Conservation (phyloP, 257 asterid species). For the Solanum lignicaule region DNA sequence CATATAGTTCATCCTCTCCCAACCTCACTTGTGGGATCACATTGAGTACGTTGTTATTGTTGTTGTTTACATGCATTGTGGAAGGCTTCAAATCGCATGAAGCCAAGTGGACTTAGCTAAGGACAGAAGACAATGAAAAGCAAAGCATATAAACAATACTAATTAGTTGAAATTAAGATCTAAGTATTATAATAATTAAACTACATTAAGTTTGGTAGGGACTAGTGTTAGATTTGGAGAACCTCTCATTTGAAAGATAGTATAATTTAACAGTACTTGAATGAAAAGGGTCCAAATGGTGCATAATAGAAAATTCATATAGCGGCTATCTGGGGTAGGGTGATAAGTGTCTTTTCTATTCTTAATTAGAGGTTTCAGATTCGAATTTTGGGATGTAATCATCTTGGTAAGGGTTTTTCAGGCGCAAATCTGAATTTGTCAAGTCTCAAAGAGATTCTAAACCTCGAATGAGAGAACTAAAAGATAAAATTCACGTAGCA, state of each 20-base stretch:
- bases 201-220: background rate
- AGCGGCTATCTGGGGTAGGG: background rate
- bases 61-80: background rate
- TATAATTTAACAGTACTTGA: background rate
- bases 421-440: background rate
- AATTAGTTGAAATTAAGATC: background rate
- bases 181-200: background rate
- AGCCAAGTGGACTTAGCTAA: background rate
- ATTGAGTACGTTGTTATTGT: background rate
- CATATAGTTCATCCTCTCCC: background rate
- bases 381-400: background rate
- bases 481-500: background rate
- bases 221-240: background rate
- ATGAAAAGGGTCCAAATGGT: background rate
- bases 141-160: background rate
- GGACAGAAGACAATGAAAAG: background rate
- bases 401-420: background rate
- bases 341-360: fast-evolving
- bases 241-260: background rate
- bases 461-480: fast-evolving
- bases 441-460: background rate
- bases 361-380: fast-evolving
- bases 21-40: background rate
- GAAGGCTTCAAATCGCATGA: background rate
- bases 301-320: background rate